phyloP scores from a whole-genome alignment of 176 grass and related monocot species.

The Musa itinerans region DNA sequence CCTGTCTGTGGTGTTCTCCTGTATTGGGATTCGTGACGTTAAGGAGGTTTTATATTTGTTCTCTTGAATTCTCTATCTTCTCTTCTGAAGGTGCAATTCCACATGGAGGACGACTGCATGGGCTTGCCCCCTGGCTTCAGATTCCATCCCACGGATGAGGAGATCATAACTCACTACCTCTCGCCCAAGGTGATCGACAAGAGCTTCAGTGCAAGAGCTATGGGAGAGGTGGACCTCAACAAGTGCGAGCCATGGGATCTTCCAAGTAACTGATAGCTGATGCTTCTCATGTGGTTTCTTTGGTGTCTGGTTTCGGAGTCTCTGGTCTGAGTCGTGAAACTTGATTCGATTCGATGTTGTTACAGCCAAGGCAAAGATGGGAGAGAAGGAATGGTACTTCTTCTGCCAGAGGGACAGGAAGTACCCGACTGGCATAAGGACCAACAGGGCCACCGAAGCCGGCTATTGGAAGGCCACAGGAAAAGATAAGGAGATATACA shows the following conservation, averaged over 20 bases:
- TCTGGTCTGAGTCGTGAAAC: no score
- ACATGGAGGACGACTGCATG: not conserved
- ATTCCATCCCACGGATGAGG: slow-evolving; percentile 5
- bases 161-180: slow-evolving; percentile 11
- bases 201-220: not conserved
- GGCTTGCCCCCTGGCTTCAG: slow-evolving; percentile 2
- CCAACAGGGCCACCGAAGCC: slow-evolving; percentile 6
- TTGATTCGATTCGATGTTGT: no score
- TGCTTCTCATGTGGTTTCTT: not conserved
- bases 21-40: no score
- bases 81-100: not conserved
- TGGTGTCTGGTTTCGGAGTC: no score
- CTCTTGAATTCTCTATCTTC: not conserved
- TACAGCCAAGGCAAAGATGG: not conserved
- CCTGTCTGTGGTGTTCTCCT: no score
- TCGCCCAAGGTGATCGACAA: not conserved
- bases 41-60: no score
- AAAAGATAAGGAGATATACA: not conserved
- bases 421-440: not conserved
- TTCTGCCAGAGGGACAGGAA: slow-evolving; percentile 7
- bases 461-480: slow-evolving; percentile 5
- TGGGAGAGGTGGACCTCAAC: slow-evolving; percentile 54
- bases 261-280: not conserved
- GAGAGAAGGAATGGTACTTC: slow-evolving; percentile 8
- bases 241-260: slow-evolving; percentile 96